Base-by-base conservation (phyloP, 2,329 filamentous ascomycete genomes). In the Colletotrichum shisoi region DNA sequence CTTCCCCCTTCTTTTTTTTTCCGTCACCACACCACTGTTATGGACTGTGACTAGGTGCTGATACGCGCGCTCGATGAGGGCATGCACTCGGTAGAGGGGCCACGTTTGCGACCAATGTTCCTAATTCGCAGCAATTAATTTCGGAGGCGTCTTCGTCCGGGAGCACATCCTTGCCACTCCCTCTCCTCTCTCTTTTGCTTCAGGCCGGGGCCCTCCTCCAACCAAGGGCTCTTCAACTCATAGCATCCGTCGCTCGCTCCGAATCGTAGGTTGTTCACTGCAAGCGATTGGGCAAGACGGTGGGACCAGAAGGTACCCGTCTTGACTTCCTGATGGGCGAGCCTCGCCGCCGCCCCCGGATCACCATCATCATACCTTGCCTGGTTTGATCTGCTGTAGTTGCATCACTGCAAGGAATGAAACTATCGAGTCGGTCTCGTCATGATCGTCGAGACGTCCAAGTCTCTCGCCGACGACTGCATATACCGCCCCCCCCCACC, bases 41-140 rank as follows among this genome's bases (percentile, higher is more conserved):
- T 31, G 7, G 27, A 8, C 27, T 31, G 7, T 31, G 1, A 8
- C 27, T 31, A 31, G 27, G 27, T 31, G 27, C 27, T 31, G 27
- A 31, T 31, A 31, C 27, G 27, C 27, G 27, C 24, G 21, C 40
- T 42, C 4, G 13, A 31, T 24, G 61, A 62, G 45, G 53, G 48
- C 24, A 44, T 49, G 49, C 52, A 49, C 58, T 54, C 51, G 53
- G 54, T 57, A 46, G 42, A 44, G 59, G 56, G 44, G 51, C 15
- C 31, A 49, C 34, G 61, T 68, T 60, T 57, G 27, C 57, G 52
- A 61, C 57, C 62, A 21, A 56, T n/a, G 24, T 45, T n/a, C 15
- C 15, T 34, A 69, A 40, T 45, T 54, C 60, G 62, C 62, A 70
- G 66, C 42, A 62, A 63, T 54, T 54, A 67, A 69, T 70, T 39